phyloP scores from a whole-genome alignment of 140 eudicot species.

The Cichorium intybus region DNA sequence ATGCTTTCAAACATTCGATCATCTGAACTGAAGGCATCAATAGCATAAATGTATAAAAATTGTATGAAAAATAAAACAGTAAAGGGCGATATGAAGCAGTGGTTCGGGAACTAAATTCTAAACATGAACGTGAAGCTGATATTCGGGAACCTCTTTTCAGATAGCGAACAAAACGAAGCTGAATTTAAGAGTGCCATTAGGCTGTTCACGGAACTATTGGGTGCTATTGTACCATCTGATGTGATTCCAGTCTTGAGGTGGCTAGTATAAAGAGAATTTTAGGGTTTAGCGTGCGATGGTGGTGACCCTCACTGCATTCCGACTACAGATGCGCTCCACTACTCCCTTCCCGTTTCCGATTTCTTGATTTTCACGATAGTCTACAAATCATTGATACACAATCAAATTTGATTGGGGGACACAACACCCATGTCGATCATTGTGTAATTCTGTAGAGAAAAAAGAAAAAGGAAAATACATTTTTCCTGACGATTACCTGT shows the following conservation, averaged over 20 bases:
- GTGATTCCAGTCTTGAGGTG: slow-evolving; percentile 30
- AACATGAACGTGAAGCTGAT: slow-evolving; percentile 23
- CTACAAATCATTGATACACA: too few relatives aligned
- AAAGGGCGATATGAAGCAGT: slow-evolving; percentile 33
- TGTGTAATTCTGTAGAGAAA: too few relatives aligned
- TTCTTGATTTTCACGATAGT: too few relatives aligned
- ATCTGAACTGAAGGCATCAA: slow-evolving; percentile 17
- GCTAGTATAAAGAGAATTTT: too few relatives aligned
- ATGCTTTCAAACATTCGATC: slow-evolving; percentile 9
- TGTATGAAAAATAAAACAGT: background rate
- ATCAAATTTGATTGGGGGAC: too few relatives aligned
- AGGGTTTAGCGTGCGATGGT: too few relatives aligned
- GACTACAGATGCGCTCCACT: too few relatives aligned
- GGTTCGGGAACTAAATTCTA: slow-evolving; percentile 13
- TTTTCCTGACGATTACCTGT: too few relatives aligned
- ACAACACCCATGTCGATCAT: too few relatives aligned
- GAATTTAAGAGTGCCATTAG: slow-evolving; percentile 3
- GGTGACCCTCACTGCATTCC: too few relatives aligned
- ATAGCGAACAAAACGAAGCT: background rate
- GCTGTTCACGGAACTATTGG: slow-evolving; percentile 2
- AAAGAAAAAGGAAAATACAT: too few relatives aligned
- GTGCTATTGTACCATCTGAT: slow-evolving; percentile 29
- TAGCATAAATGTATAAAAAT: background rate
- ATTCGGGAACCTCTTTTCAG: slow-evolving; percentile 16
- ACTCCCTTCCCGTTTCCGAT: too few relatives aligned